Evolutionary conservation across 805 yeast species (phyloP), one percentile per base, ranked within the genome.

Genomic region (Barnettozyma populi): DNA sequence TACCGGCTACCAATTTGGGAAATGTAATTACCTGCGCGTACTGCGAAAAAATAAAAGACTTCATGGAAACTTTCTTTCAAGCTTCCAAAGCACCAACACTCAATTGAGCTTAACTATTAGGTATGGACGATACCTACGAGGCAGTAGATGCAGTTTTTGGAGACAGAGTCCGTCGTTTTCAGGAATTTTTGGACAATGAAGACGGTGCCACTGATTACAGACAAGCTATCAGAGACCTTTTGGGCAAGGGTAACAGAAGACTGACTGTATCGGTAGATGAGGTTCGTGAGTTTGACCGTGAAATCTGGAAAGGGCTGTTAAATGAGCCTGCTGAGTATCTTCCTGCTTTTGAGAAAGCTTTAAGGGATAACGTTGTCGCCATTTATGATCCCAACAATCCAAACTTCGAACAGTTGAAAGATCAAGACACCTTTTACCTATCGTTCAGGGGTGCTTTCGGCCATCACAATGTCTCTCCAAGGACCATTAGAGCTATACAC

Each of bases 391-490:
- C 82, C 3, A 71, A 72, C 20, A 76, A 78, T 51, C 74, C 75
- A 41, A 70, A 79, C 24, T 73, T 70, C 49, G 67, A 74, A 42
- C 75, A 76, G n/a, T 63, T 76, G 41, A 81, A 75, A 50, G 80
- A 79, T 36, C 76, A 80, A 53, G 81, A 82, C 52, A 79, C 75
- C 49, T 86, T 84, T 63, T 82, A 84, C 58, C 66, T 94, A 14
- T 85, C 90, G 0, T 89, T 92, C 68, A 80, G 78, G 56, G 99
- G 99, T 46, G 82, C 97, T 0, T 89, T 94, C 66, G 98, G 98
- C 47, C 79, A 82, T 47, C 90, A 90, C 62, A 77, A 84, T 40
- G 82, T 92, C 25, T 84, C 90, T 21, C 97, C 99, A 19, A 78
- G 98, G 60, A 81, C 96, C 3, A 80, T 94, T 48, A 79, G 83